phyloP scores from a whole-genome alignment of 2,329 filamentous ascomycete genomes.

The Xylaria sp. region DNA sequence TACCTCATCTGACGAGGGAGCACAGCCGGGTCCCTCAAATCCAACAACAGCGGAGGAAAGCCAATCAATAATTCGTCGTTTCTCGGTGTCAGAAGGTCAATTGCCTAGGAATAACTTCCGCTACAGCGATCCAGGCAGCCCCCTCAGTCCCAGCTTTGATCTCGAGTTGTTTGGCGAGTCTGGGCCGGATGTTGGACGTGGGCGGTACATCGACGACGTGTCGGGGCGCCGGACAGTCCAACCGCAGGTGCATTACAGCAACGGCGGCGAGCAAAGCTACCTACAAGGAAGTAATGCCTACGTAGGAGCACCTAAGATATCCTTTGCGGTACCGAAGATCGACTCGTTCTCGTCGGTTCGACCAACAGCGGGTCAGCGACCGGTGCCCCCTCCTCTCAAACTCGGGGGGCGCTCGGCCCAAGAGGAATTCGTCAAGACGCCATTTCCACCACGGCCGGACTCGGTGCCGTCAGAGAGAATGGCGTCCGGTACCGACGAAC shows the following conservation, averaged over 20 bases:
- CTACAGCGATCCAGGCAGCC: constrained; percentile 46
- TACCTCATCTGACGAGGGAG: constrained; percentile 31
- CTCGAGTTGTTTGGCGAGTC: constrained; percentile 38
- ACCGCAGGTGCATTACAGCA: constrained; percentile 9
- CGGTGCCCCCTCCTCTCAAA: constrained; percentile 42
- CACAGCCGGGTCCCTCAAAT: not conserved
- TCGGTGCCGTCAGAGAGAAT: constrained; percentile 30
- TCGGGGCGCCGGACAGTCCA: constrained; percentile 19
- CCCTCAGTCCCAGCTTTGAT: constrained; percentile 32
- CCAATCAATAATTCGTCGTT: not conserved
- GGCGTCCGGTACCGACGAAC: constrained; percentile 19
- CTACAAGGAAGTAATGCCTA: not conserved
- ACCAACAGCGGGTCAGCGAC: constrained; percentile 24
- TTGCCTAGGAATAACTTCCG: constrained; percentile 38
- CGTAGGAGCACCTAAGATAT: constrained; percentile 24
- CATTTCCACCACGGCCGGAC: constrained; percentile 36
- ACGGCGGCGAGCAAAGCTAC: not conserved
- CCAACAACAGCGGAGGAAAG: not conserved
- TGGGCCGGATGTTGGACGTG: constrained; percentile 32
- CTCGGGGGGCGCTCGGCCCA: constrained; percentile 38
- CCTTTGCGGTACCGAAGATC: constrained; percentile 35
- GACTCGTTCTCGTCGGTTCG: constrained; percentile 39
- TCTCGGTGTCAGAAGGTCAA: constrained; percentile 23
- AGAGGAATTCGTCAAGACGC: constrained; percentile 43
- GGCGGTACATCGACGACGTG: constrained; percentile 3